Evolutionary conservation across 768 basidiomycete species (phyloP).

Genomic region (Termitomyces sp.): DNA sequence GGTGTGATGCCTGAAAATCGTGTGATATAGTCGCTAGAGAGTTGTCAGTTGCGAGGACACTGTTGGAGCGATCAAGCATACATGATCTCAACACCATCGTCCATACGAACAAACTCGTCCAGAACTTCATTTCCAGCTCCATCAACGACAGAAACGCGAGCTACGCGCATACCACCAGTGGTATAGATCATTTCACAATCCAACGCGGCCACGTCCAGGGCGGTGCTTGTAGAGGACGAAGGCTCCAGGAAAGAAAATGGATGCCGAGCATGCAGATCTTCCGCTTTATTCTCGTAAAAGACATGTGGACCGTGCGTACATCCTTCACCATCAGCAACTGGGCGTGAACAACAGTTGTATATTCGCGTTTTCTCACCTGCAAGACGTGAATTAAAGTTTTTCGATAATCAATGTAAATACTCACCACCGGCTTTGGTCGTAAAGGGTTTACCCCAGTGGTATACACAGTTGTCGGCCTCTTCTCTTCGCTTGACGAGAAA

Average conservation of each 20-base stretch:
- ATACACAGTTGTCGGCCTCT: slow-evolving; percentile 62
- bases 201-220: slow-evolving; percentile 79
- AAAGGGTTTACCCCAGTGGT: slow-evolving; percentile 80
- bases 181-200: slow-evolving; percentile 99
- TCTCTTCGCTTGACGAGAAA: slow-evolving; percentile 66
- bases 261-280: slow-evolving; percentile 70
- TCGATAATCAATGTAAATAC: slow-evolving; percentile 17
- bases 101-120: slow-evolving; percentile 81
- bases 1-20: slow-evolving; percentile 82
- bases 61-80: slow-evolving; percentile 47
- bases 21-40: slow-evolving; percentile 81
- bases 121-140: slow-evolving; percentile 70
- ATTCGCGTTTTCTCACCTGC: slow-evolving; percentile 68
- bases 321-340: slow-evolving; percentile 56
- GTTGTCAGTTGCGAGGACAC: neutral
- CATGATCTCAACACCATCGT: slow-evolving; percentile 78
- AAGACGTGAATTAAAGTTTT: slow-evolving; percentile 3
- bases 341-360: slow-evolving; percentile 78
- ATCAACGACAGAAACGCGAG: slow-evolving; percentile 88
- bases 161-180: slow-evolving; percentile 88
- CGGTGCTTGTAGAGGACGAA: slow-evolving; percentile 21
- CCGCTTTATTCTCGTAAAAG: slow-evolving; percentile 75
- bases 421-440: slow-evolving; percentile 65
- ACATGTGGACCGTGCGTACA: slow-evolving; percentile 86
- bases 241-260: slow-evolving; percentile 56